Evolutionary conservation across 1,139 yeast genomes (phyloP), one percentile per base, ranked within the genome.

Genomic region (Suhomyces maxii): DNA sequence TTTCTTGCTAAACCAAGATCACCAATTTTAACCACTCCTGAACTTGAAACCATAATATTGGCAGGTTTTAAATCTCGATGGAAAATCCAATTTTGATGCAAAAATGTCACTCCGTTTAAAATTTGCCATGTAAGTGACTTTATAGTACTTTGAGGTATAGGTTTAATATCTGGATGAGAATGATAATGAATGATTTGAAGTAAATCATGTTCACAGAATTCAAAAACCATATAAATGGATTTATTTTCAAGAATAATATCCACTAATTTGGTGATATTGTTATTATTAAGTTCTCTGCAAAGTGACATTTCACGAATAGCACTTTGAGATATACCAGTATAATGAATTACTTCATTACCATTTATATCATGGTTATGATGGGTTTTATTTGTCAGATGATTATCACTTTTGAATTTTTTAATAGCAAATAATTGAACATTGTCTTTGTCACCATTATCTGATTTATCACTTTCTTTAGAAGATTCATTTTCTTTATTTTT

Each of bases 1-100:
- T 89, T 83, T 50, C 99, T 76, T 0, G 99, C 99, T 37, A 93
- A 74, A 1, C 99, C 99, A 56, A 93, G 76, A 68, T 93, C 99
- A 30, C 98, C 99, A 53, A 95, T 90, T 63, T 93, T 95, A 14
- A 93, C 96, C 23, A 84, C 83, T 0, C 99, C 99, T 49, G 79
- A 82, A 9, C 84, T 79, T 0, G 97, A 83, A 1, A 93, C 96
- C 98, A 93, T 93, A 55, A 95, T 93, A 65, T 93, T 93, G 1
- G 99, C 99, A 1, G 99, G 99, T 63, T 93, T 93, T 54, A 93
- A 77, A 67, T 93, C 99, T 53, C 99, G 77, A 65, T 93, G 99
- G 44, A 95, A 74, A 2, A 95, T 84, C 98, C 98, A 93, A 65
- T 93, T 91, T 64, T 89, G 93, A 67, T 93, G 99, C 44, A 93